phyloP scores from a whole-genome alignment of 2,329 filamentous ascomycete genomes.

The Talaromyces sp. region DNA sequence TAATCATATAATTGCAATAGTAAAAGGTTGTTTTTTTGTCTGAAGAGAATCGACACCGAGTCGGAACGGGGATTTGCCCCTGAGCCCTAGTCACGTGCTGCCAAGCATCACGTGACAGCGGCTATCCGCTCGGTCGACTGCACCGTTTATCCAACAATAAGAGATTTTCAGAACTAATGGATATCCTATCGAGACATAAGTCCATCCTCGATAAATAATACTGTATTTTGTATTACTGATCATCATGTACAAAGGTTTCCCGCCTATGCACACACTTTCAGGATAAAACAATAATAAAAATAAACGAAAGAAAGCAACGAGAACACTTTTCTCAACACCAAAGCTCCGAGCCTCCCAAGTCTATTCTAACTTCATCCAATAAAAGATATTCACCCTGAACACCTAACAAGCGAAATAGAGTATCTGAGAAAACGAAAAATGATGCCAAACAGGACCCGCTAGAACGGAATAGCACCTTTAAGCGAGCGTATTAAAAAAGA shows the following conservation, averaged over 20 bases:
- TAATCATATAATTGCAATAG: too few relatives aligned
- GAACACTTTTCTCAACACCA: neutral
- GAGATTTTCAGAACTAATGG: too few relatives aligned
- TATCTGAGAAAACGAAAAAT: neutral
- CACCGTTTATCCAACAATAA: too few relatives aligned
- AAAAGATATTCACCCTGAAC: neutral
- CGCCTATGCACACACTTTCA: neutral
- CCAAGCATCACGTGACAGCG: too few relatives aligned
- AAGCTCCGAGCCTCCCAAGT: conserved; percentile 9
- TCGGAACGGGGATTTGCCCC: too few relatives aligned
- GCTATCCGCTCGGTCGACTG: too few relatives aligned
- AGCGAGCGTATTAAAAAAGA: neutral
- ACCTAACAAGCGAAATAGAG: neutral
- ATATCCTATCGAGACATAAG: too few relatives aligned
- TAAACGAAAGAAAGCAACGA: neutral
- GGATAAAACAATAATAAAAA: too few relatives aligned
- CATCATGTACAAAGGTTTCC: neutral
- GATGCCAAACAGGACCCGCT: neutral
- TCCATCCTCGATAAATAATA: too few relatives aligned
- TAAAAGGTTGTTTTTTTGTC: too few relatives aligned
- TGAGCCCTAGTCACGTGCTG: too few relatives aligned
- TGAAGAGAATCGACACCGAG: too few relatives aligned
- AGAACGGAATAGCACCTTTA: neutral
- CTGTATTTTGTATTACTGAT: neutral
- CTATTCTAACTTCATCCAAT: conserved; percentile 5